Percentiles rank a stretch among this genome's conserved stretches.
These are phyloP conservation scores for Lentinus polychrous DNA, from an alignment of 1,284 basidiomycete genomes.

Conservation along the genomic window DNA sequence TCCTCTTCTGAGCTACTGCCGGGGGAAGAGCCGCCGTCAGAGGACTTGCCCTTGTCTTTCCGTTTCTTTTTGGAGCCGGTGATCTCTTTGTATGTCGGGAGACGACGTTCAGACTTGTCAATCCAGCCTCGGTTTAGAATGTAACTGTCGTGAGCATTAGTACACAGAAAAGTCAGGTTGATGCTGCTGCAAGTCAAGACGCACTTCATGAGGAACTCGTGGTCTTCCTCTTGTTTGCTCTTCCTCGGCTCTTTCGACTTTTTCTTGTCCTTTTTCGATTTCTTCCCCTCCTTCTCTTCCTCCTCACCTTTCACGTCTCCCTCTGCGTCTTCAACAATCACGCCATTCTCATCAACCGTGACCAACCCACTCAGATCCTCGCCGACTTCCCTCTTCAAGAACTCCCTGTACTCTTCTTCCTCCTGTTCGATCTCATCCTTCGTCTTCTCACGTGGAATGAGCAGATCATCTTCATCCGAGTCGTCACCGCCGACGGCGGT, in stretches of 20 bases:
- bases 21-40: constrained; percentile 13
- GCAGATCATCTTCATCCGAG: constrained; percentile 56
- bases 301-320: constrained; percentile 24
- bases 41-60: constrained; percentile 34
- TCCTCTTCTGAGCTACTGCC: constrained; percentile 25
- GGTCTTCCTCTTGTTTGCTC: constrained; percentile 57
- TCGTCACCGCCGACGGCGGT: constrained; percentile 36
- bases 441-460: constrained; percentile 70
- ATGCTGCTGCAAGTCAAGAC: constrained; percentile 29
- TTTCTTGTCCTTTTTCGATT: constrained; percentile 26
- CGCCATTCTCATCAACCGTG: constrained; percentile 31
- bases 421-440: constrained; percentile 71
- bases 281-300: constrained; percentile 21
- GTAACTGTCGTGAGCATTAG: constrained; percentile 49
- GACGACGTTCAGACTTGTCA: constrained; percentile 61
- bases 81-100: constrained; percentile 83
- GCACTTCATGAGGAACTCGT: constrained; percentile 89
- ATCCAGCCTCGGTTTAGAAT: constrained; percentile 96
- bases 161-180: neutral
- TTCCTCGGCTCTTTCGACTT: constrained; percentile 29
- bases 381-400: constrained; percentile 79
- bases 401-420: constrained; percentile 76
- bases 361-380: constrained; percentile 61
- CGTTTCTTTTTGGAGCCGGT: constrained; percentile 33
- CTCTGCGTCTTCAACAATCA: constrained; percentile 18